Evolutionary conservation across 352 stramenopile species (phyloP).

Genomic region (Phytophthora pistaciae): DNA sequence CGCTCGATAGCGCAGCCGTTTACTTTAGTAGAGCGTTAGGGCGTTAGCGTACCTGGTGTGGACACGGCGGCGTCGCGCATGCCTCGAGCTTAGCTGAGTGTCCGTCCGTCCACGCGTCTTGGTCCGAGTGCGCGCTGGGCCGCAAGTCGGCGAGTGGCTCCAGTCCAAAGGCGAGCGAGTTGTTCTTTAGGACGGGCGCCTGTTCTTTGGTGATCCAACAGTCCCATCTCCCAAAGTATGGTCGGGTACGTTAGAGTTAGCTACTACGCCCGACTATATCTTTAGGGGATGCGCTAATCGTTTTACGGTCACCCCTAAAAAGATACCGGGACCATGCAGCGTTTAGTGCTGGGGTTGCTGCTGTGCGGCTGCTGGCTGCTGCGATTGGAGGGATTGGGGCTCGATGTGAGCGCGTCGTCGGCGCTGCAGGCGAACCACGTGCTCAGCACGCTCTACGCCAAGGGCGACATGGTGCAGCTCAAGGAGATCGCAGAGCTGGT

Average conservation of each 20-base stretch:
- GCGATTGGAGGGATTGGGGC: background rate
- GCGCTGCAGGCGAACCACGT: conserved; percentile 43
- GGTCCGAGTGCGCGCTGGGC: background rate
- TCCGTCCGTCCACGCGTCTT: background rate
- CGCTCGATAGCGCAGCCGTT: too few species aligned
- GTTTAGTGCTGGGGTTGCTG: background rate
- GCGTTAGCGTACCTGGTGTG: background rate
- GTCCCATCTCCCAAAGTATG: background rate
- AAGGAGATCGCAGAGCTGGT: conserved; percentile 46
- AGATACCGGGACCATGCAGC: conserved; percentile 8
- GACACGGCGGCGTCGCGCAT: conserved; percentile 19
- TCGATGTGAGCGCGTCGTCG: conserved; percentile 29
- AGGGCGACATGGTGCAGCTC: conserved; percentile 60
- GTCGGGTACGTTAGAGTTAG: background rate
- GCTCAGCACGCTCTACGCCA: conserved; percentile 46
- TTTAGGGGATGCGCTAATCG: conserved; percentile 11
- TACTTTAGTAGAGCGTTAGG: background rate
- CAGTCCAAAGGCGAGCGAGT: background rate
- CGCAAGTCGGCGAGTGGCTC: conserved; percentile 19
- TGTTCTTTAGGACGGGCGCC: conserved; percentile 9
- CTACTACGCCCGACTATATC: conserved; percentile 9
- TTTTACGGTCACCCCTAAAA: conserved; percentile 13
- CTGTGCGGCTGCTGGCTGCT: conserved; percentile 7
- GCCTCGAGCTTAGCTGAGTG: too few species aligned
- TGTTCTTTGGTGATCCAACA: conserved; percentile 23